Base-by-base conservation (phyloP, 2,329 filamentous ascomycete genomes). In the Epichloe hybrida region DNA sequence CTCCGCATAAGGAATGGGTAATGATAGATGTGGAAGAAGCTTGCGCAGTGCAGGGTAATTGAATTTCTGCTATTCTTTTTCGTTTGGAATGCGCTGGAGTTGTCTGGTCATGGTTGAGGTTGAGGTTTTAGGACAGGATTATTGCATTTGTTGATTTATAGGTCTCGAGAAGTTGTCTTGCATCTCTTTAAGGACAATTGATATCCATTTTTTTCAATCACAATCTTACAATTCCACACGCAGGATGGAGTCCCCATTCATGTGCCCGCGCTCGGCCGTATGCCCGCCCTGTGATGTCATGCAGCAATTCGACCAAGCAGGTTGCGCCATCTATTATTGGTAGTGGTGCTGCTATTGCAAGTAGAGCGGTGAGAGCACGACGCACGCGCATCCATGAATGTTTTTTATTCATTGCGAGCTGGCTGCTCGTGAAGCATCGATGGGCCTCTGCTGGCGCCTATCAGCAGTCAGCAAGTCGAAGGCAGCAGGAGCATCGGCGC, bases 11-110 rank as follows among this genome's bases (percentile, higher is more conserved):
- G n/a, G n/a, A n/a, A 38, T n/a, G n/a, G 46, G n/a, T 20, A 15
- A 39, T 17, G 20, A 15, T 39, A 12, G 20, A 34, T 27, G 20
- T 7, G 15, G 35, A 31, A n/a, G 35, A 5, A 21, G 2, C 8
- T 31, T 45, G 6, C 7, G 15, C 42, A 34, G 23, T 15, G 15
- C 13, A 45, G 31, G 9, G 13, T 39, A 5, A 9, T 40, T 40
- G n/a, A 38, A 39, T 15, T 27, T 9, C n/a, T 12, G 5, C 17
- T 31, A 3, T 43, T 17, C 31, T 44, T 27, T 27, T 20, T 34
- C 21, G 43, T 40, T 51, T n/a, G 35, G 39, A 31, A 23, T 43
- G 45, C 39, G 21, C 45, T 43, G 50, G 50, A 48, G 50, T 51
- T 51, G 31, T 38, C 21, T 38, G 51, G 48, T 50, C 48, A 23